These are phyloP conservation scores for Chaetothyriales sp. DNA, from an alignment of 2,329 filamentous ascomycete genomes.

Conservation along the genomic window DNA sequence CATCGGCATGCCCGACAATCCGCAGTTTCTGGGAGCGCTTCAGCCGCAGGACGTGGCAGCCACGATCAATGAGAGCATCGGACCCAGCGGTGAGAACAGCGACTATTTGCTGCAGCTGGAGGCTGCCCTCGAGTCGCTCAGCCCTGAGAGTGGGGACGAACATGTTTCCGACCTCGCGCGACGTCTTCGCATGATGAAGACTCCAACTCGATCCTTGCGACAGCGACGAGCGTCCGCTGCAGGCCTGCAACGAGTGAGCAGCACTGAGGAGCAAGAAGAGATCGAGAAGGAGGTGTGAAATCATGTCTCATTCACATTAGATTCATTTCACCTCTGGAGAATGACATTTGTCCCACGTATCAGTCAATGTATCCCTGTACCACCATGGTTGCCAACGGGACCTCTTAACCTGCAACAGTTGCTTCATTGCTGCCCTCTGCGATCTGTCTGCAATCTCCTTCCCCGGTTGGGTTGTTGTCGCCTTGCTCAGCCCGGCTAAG, in stretches of 20 bases:
- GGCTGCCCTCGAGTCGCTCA: conserved; percentile 54
- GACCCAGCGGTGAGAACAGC: conserved; percentile 75
- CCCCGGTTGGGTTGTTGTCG: conserved; percentile 8
- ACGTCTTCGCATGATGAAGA: conserved; percentile 47
- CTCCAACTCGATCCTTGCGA: conserved; percentile 3
- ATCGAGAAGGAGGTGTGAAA: conserved; percentile 30
- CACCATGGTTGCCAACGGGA: not conserved
- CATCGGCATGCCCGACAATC: conserved; percentile 84
- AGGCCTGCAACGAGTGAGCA: conserved; percentile 32
- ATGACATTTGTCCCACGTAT: not conserved
- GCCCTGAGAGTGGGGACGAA: conserved; percentile 60
- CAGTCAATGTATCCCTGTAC: not conserved
- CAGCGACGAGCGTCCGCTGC: conserved; percentile 15
- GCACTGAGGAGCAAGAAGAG: conserved; percentile 47
- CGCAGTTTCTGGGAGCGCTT: conserved; percentile 66
- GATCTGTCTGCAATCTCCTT: not conserved
- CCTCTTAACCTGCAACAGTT: not conserved
- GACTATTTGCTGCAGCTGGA: conserved; percentile 81
- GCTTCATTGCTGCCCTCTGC: not conserved
- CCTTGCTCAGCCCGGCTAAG: conserved; percentile 6
- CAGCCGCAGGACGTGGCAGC: conserved; percentile 22
- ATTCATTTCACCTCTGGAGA: not conserved
- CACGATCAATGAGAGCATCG: conserved; percentile 64
- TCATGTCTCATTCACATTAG: not conserved
- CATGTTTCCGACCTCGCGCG: conserved; percentile 72